Conservation (phyloP, 2,329 filamentous ascomycete species). For the Neocatenulostroma microsporum region DNA sequence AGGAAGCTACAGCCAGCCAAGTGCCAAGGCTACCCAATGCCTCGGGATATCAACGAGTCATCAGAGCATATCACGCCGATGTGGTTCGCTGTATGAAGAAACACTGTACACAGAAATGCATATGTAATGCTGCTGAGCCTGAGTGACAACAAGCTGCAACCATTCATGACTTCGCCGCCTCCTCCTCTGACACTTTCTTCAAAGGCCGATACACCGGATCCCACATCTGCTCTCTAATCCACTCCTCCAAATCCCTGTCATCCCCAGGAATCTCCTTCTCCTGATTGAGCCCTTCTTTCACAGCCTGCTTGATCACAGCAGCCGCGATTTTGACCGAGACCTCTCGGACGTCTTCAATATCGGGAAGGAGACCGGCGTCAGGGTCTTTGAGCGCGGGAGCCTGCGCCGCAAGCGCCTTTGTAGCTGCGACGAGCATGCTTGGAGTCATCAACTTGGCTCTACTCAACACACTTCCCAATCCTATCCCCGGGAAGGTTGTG, state of each 20-base stretch:
- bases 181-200: slow-evolving; percentile 40
- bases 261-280: slow-evolving; percentile 56
- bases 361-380: slow-evolving; percentile 62
- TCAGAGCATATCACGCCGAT: no score
- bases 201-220: slow-evolving; percentile 60
- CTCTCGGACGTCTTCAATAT: slow-evolving; percentile 63
- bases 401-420: slow-evolving; percentile 61
- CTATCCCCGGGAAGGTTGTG: slow-evolving; percentile 78
- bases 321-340: slow-evolving; percentile 72
- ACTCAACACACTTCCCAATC: slow-evolving; percentile 66
- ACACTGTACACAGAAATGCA: no score
- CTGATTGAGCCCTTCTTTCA: slow-evolving; percentile 60
- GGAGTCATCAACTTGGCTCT: slow-evolving; percentile 61
- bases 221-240: slow-evolving; percentile 78
- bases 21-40: no score
- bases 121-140: no score
- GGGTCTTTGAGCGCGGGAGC: slow-evolving; percentile 62
- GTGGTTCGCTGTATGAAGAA: no score
- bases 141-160: no score
- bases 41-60: no score
- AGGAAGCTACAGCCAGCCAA: no score
- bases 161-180: slow-evolving; percentile 1
- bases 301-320: slow-evolving; percentile 63
- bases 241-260: slow-evolving; percentile 53
- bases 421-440: slow-evolving; percentile 73